Evolutionary conservation across 306 rosid genomes (phyloP), one percentile per base, ranked within the genome.

Genomic region (Rubus idaeus): DNA sequence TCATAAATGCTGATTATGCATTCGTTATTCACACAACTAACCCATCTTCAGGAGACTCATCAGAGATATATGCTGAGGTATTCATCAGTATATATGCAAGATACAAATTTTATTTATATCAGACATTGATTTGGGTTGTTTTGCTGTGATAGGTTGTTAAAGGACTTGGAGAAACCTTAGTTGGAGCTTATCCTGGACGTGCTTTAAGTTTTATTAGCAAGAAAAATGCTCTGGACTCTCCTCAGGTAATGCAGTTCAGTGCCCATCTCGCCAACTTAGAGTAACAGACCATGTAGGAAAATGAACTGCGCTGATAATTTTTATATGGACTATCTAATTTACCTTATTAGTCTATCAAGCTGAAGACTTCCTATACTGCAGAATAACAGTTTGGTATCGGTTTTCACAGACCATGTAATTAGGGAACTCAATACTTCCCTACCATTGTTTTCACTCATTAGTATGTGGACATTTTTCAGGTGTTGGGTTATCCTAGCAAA

Each of bases 111-210:
- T 10, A 67, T 52, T 71, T 35, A 35, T 77, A 71, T 68, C 66
- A 20, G 68, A 77, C 18, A n/a, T 70, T 70, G 20, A 66, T 75
- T 60, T 68, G 46, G 55, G 14, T 74, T 46, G 5, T 71, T 52
- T 5, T 64, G 75, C 61, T 82, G 74, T 77, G 60, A 70, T 84
- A 95, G 99, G 96, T 95, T 79, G 99, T 95, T 51, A 92, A 88
- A 82, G 99, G 99, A 72, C 97, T 95, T 10, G 99, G 99, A 75
- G 99, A 95, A 85, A 95, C 97, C 71, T 87, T 95, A 40, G 99
- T 95, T 58, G 99, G 97, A 85, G 99, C 99, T 47, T 95, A 95
- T 83, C 99, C 99, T 5, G 99, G 99, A 63, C 99, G 99, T 65
- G 97, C 99, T 82, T 74, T 95, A 84, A 95, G 99, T 80, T 95